A percentile compares a stretch with the other conserved stretches of the same genome.
phyloP scores from a whole-genome alignment of 108 stramenopile genomes.

The Conticribra weissflogii region DNA sequence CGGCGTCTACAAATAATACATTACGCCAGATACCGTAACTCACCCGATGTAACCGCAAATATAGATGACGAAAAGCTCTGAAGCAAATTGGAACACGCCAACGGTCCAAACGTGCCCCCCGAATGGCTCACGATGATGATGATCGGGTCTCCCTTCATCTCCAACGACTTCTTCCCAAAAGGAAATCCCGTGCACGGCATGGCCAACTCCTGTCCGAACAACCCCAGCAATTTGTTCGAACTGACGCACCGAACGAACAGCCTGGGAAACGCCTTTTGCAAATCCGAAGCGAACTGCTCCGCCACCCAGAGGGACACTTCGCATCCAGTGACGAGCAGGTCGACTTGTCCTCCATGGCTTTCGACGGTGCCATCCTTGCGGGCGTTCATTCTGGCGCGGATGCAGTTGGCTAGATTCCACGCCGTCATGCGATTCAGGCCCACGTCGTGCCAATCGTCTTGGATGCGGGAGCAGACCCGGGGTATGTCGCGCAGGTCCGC shows the following conservation, averaged over 20 bases:
- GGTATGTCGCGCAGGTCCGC: constrained; percentile 53
- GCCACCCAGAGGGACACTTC: constrained; percentile 69
- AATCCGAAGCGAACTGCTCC: constrained; percentile 63
- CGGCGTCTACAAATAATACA: background rate
- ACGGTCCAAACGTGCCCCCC: constrained; percentile 53
- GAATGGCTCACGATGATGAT: constrained; percentile 55
- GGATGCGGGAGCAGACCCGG: constrained; percentile 33
- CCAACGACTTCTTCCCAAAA: constrained; percentile 40
- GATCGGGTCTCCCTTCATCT: constrained; percentile 55
- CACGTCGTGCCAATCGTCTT: constrained; percentile 50
- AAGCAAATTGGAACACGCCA: constrained; percentile 48
- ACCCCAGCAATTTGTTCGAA: constrained; percentile 64
- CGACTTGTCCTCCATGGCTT: constrained; percentile 39
- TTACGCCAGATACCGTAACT: background rate
- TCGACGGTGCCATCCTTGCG: constrained; percentile 35
- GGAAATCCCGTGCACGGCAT: constrained; percentile 53
- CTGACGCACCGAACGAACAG: constrained; percentile 51
- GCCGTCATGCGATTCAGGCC: constrained; percentile 55
- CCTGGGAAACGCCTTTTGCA: constrained; percentile 55
- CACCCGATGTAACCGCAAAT: constrained; percentile 52
- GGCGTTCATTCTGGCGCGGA: constrained; percentile 40
- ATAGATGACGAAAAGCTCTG: constrained; percentile 54
- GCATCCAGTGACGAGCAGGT: constrained; percentile 63
- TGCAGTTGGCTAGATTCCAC: constrained; percentile 55
- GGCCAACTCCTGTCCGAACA: constrained; percentile 56